These are phyloP conservation scores for Rosa lucieae DNA, from an alignment of 306 rosid genomes.

Conservation along the genomic window DNA sequence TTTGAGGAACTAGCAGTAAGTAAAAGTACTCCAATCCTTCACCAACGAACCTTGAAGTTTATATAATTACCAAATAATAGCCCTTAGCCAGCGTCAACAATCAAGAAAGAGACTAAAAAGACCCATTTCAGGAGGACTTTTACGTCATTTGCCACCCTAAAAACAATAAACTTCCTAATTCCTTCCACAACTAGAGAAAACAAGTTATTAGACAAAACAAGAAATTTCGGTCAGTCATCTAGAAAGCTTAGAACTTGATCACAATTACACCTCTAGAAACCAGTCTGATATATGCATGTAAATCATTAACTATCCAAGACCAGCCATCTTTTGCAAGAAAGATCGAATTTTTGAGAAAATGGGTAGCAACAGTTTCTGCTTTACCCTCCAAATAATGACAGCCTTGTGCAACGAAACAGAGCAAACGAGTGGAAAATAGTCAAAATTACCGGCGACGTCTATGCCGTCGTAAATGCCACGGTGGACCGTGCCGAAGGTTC, in stretches of 20 bases:
- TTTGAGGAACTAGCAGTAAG: not conserved
- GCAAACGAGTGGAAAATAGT: not conserved
- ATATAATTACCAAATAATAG: not conserved
- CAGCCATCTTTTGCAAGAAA: not conserved
- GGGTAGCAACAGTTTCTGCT: conserved; percentile 5
- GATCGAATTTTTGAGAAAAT: conserved; percentile 11
- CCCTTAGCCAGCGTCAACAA: not conserved
- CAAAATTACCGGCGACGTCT: conserved; percentile 76
- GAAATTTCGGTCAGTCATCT: not conserved
- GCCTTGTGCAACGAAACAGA: not conserved
- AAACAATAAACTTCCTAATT: not conserved
- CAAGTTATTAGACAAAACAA: not conserved
- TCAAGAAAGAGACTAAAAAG: not conserved
- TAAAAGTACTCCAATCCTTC: conserved; percentile 1
- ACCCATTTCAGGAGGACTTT: not conserved
- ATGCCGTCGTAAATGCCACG: conserved; percentile 90
- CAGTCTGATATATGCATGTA: not conserved
- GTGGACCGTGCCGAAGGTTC: conserved; percentile 98
- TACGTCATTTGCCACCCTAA: not conserved
- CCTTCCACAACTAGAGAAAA: not conserved
- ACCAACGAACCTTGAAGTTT: not conserved
- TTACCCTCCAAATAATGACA: not conserved
- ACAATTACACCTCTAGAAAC: not conserved
- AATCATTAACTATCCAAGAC: not conserved
- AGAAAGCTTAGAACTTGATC: not conserved